A percentile compares a stretch with the other conserved stretches of the same genome.
Evolutionary conservation across 768 basidiomycete genomes (phyloP).

Genomic region (Macrolepiota fuliginosa): DNA sequence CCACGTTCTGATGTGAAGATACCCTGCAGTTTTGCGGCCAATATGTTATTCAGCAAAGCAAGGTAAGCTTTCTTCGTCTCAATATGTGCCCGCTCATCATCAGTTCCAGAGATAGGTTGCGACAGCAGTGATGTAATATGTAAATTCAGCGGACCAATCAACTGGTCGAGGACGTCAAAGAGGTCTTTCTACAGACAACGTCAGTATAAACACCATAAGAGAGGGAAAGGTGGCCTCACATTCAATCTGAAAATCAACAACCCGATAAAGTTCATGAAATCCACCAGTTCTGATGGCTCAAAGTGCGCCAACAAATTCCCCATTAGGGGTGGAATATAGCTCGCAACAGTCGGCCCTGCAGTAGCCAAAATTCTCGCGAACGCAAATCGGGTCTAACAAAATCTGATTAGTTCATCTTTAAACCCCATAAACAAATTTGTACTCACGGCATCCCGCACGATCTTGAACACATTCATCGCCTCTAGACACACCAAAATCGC

Average conservation of each 20-base stretch:
- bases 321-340: conserved; percentile 88
- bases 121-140: conserved; percentile 79
- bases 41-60: conserved; percentile 73
- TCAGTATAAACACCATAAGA: neutral
- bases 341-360: conserved; percentile 82
- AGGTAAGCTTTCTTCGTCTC: conserved; percentile 92
- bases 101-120: conserved; percentile 83
- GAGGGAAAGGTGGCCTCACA: conserved; percentile 39
- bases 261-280: conserved; percentile 95
- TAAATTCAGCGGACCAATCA: conserved; percentile 80
- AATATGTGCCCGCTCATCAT: conserved; percentile 73
- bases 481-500: conserved; percentile 85
- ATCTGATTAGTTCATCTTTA: neutral
- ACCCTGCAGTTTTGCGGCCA: conserved; percentile 75
- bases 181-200: conserved; percentile 62
- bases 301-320: conserved; percentile 87
- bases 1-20: conserved; percentile 88
- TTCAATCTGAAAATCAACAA: conserved; percentile 89
- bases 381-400: conserved; percentile 77
- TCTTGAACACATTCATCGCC: conserved; percentile 81
- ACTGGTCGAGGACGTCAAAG: conserved; percentile 84
- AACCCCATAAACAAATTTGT: neutral
- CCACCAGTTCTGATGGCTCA: conserved; percentile 88
- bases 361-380: conserved; percentile 92
- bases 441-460: conserved; percentile 90